Percentiles rank a stretch among this genome's conserved stretches.
Evolutionary conservation across 257 asterid species (phyloP).

Genomic region (Sherardia arvensis): DNA sequence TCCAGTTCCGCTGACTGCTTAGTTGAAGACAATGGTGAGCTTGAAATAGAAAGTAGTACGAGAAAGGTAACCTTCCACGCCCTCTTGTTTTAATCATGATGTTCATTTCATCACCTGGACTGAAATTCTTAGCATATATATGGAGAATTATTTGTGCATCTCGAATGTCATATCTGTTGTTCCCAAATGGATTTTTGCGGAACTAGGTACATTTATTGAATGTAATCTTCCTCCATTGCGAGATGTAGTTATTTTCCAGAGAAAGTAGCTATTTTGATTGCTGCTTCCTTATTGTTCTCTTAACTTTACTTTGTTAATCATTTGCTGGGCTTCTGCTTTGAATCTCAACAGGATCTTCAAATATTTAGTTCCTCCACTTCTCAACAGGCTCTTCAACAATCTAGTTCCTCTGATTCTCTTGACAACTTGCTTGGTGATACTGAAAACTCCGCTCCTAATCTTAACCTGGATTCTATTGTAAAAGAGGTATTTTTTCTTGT

Average conservation of each 20-base stretch:
- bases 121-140: not conserved
- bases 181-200: not conserved
- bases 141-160: not conserved
- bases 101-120: not conserved
- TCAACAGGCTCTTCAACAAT: slow-evolving; percentile 37
- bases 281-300: not conserved
- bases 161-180: not conserved
- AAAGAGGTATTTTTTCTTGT: slow-evolving; percentile 41
- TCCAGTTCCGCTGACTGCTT: slow-evolving; percentile 8
- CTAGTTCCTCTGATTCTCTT: slow-evolving; percentile 45
- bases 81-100: not conserved
- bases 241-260: not conserved
- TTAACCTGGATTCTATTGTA: slow-evolving; percentile 16
- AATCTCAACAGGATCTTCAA: slow-evolving; percentile 33
- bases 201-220: not conserved
- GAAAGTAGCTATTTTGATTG: not conserved
- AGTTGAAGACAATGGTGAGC: not conserved
- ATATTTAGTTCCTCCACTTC: slow-evolving; percentile 41
- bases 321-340: slow-evolving; percentile 13
- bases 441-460: slow-evolving; percentile 20
- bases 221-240: not conserved
- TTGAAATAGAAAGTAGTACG: slow-evolving; percentile 1
- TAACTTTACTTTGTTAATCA: not conserved
- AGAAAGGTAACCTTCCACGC: slow-evolving; percentile 2
- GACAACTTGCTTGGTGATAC: slow-evolving; percentile 32